Conservation (phyloP, 2,329 filamentous ascomycete species). For the Fusarium devonianum region DNA sequence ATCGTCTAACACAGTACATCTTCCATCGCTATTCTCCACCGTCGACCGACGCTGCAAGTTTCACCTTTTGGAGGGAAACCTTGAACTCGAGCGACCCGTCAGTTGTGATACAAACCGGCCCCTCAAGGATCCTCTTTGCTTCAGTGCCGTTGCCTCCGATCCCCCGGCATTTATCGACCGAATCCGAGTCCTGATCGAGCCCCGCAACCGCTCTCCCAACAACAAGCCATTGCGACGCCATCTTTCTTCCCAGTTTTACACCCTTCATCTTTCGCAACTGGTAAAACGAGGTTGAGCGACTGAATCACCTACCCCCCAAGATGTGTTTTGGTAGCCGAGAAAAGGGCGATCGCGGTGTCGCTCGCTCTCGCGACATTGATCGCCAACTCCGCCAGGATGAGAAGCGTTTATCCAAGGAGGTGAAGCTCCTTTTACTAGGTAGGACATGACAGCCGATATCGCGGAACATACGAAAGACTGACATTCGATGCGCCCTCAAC, state of each 20-base stretch:
- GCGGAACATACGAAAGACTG: constrained; percentile 10
- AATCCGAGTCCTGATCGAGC: neutral
- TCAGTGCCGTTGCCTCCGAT: constrained; percentile 6
- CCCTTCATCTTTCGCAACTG: constrained; percentile 3
- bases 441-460: constrained; percentile 21
- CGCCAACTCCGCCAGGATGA: constrained; percentile 85
- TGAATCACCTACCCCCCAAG: constrained; percentile 21
- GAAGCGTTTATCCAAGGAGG: constrained; percentile 83
- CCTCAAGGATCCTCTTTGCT: neutral
- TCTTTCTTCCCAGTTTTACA: constrained; percentile 2
- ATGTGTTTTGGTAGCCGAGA: constrained; percentile 72
- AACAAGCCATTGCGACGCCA: neutral
- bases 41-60: constrained; percentile 1
- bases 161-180: constrained; percentile 6
- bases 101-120: neutral
- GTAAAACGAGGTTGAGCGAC: constrained; percentile 3
- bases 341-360: constrained; percentile 56
- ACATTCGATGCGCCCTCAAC: constrained; percentile 23
- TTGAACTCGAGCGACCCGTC: neutral
- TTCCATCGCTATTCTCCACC: constrained; percentile 3
- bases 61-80: too few species aligned
- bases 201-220: neutral
- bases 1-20: constrained; percentile 3
- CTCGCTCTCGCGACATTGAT: constrained; percentile 80
- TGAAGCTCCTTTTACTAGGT: constrained; percentile 95